Conservation (phyloP, 257 asterid species). For the Solanum appendiculatum region DNA sequence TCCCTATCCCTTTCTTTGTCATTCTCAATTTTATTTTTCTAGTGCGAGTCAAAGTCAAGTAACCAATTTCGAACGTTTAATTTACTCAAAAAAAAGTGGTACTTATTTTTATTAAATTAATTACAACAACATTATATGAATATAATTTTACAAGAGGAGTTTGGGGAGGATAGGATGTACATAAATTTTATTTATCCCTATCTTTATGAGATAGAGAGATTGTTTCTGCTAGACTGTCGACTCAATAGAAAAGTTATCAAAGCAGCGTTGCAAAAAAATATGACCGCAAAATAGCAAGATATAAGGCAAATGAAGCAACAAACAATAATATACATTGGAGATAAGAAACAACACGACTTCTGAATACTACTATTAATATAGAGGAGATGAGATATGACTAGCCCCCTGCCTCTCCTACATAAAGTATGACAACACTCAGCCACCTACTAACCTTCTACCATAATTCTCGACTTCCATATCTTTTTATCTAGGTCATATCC, state of each 20-base stretch:
- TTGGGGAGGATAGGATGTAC: rapidly evolving
- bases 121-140: background rate
- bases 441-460: rapidly evolving
- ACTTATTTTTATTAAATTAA: background rate
- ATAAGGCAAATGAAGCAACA: background rate
- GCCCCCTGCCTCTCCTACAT: background rate
- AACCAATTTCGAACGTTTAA: background rate
- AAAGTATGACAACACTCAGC: background rate
- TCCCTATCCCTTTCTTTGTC: background rate
- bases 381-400: background rate
- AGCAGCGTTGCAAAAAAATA: background rate
- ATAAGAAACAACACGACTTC: background rate
- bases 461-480: rapidly evolving
- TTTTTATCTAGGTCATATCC: too few species aligned
- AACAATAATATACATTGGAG: background rate
- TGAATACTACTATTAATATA: background rate
- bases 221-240: background rate
- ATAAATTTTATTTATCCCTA: background rate
- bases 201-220: background rate
- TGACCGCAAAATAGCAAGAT: background rate
- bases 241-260: background rate
- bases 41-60: background rate
- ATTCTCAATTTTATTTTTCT: background rate
- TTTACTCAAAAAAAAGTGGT: background rate
- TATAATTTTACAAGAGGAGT: background rate